These are phyloP conservation scores for Pholiota adiposa DNA, from an alignment of 1,284 basidiomycete species.

Conservation along the genomic window DNA sequence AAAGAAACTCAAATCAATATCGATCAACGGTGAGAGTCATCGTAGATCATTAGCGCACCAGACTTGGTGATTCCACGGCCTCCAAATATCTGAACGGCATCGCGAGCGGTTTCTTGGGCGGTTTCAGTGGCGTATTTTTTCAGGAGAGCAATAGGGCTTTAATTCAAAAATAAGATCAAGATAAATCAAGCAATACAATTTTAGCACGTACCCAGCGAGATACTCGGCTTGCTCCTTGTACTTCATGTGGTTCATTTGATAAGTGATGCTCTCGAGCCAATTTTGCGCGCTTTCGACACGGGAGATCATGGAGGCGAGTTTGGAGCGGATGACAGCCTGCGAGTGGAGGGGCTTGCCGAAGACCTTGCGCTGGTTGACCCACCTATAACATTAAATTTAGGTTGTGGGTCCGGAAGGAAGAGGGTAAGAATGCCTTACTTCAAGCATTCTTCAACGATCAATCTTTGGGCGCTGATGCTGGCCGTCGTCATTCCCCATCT, in stretches of 20 bases:
- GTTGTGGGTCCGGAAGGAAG: background rate
- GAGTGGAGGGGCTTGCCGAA: slow-evolving; percentile 85
- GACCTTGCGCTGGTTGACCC: slow-evolving; percentile 79
- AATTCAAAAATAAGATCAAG: background rate
- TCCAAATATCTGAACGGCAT: slow-evolving; percentile 80
- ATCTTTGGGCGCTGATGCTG: slow-evolving; percentile 57
- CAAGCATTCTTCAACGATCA: slow-evolving; percentile 66
- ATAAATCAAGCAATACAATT: background rate
- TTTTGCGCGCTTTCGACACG: slow-evolving; percentile 76
- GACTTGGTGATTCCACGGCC: slow-evolving; percentile 79
- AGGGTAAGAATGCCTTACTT: slow-evolving; percentile 39
- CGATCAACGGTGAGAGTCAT: background rate
- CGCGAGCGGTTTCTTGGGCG: slow-evolving; percentile 78
- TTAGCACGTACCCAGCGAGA: slow-evolving; percentile 50
- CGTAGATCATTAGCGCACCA: slow-evolving; percentile 45
- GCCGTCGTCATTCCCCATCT: slow-evolving; percentile 44
- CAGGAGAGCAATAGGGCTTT: slow-evolving; percentile 72
- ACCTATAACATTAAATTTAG: slow-evolving; percentile 41
- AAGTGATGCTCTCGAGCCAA: slow-evolving; percentile 90
- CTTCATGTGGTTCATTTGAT: slow-evolving; percentile 91
- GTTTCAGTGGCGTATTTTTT: slow-evolving; percentile 74
- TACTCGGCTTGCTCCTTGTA: slow-evolving; percentile 61
- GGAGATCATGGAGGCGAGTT: slow-evolving; percentile 86
- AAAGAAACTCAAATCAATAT: slow-evolving; percentile 40
- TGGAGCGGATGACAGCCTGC: slow-evolving; percentile 84